Conservation (phyloP, 2,329 filamentous ascomycete species). For the Penicillium fuscoglaucum region DNA sequence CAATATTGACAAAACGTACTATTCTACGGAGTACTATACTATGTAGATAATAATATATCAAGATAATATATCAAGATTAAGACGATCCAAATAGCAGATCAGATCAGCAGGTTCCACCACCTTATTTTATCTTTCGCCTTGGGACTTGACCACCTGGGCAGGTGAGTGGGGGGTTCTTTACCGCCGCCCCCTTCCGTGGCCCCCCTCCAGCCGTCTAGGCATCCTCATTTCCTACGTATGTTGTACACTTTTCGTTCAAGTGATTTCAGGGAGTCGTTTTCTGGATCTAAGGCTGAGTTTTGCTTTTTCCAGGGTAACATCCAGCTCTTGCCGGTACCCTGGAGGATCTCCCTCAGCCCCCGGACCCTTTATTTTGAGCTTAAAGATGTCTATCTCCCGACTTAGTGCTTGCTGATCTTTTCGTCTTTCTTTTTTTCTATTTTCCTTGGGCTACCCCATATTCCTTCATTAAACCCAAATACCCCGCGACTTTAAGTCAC, state of each 20-base stretch:
- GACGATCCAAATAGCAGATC: conserved; percentile 2
- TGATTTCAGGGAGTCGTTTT: not conserved
- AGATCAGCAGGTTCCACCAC: conserved; percentile 25
- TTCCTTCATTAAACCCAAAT: not conserved
- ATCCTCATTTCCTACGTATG: conserved; percentile 4
- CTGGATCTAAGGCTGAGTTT: not conserved
- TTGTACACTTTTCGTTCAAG: not conserved
- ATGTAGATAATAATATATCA: not conserved
- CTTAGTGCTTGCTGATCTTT: conserved; percentile 4
- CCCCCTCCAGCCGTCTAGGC: conserved; percentile 3
- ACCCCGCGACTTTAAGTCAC: not conserved
- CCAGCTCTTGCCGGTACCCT: not conserved
- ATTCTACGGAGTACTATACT: not conserved
- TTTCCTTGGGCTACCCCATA: not conserved
- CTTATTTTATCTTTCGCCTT: conserved; percentile 9
- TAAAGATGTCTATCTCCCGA: conserved; percentile 18
- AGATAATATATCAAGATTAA: not conserved
- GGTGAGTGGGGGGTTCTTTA: too few relatives aligned
- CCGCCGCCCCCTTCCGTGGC: too few relatives aligned
- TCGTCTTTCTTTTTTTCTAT: not conserved
- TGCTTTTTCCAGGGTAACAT: conserved; percentile 4
- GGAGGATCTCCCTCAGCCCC: conserved; percentile 16
- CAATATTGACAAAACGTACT: not conserved
- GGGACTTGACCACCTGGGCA: too few relatives aligned
- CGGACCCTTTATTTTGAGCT: conserved; percentile 13